Evolutionary conservation across 805 yeast genomes (phyloP), one percentile per base, ranked within the genome.

Genomic region (Wickerhamomyces subpelliculosus): DNA sequence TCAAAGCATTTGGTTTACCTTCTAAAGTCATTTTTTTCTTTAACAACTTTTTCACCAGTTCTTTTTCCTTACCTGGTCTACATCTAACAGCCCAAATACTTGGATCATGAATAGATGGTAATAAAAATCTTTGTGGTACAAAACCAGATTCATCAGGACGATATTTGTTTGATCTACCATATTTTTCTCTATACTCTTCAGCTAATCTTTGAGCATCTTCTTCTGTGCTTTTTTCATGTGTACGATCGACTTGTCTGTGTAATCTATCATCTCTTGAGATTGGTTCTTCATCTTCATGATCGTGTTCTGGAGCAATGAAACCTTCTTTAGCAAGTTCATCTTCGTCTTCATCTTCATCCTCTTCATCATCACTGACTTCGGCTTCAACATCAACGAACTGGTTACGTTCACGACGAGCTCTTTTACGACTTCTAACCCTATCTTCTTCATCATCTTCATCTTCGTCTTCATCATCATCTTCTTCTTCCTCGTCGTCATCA

Each of bases 351-450:
- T 88, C 97, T 44, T 89, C 97, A 45, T 87, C 90, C 48, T 90
- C 97, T 39, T 93, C 97, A 48, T 93, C 97, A 44, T 90, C 97
- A 60, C 90, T 95, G 41, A 93, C 98, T 61, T 90, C 97, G 42
- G 97, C 98, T 69, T 93, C 97, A 38, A 93, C 95, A 84, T 93
- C 98, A 64, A 93, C 42, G 45, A 52, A 93, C 69, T 84, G 89
- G 61, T 90, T 90, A 42, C 84, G 70, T 34, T 64, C 68, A 40
- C 60, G 67, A 42, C 72, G 67, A 52, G 63, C 58, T 57, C 71
- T 58, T 60, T 67, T 60, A 57, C 65, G 47, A 53, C 68, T 58
- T 49, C 71, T 67, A 5, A 68, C 69, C n/a, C 63, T 61, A 6
- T 67, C 73, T 5, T 64, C 78, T 0, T 71, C 75, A 0, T 70